phyloP scores from a whole-genome alignment of 768 basidiomycete species.

The Auricularia sp. region DNA sequence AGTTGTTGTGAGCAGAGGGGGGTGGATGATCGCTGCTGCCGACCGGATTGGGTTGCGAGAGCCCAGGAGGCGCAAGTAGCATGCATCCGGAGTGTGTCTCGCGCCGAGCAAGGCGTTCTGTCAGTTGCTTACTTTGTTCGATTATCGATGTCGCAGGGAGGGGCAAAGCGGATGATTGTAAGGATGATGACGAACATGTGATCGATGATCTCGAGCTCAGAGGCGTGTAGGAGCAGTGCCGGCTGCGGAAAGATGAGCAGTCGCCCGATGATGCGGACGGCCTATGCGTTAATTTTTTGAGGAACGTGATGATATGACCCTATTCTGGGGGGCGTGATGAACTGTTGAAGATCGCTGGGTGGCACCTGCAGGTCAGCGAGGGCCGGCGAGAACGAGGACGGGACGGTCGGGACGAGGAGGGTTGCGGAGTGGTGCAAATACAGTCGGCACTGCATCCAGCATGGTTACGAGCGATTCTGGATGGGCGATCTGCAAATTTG shows the following conservation, averaged over 20 bases:
- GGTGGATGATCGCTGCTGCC: not conserved
- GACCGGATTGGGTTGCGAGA: not conserved
- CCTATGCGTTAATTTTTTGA: not conserved
- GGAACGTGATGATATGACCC: not conserved
- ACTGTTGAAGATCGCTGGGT: too few relatives aligned
- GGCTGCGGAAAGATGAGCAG: not conserved
- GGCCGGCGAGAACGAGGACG: not conserved
- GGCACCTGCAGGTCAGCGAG: not conserved
- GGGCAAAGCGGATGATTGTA: not conserved
- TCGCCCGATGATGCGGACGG: not conserved
- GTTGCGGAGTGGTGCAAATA: not conserved
- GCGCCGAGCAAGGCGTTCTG: not conserved
- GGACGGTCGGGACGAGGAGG: not conserved
- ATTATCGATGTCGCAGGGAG: not conserved
- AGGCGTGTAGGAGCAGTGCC: not conserved
- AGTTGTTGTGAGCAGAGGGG: conserved; percentile 10
- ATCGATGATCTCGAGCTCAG: not conserved
- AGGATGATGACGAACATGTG: not conserved
- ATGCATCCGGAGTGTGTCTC: not conserved
- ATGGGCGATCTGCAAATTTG: not conserved
- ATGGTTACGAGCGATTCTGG: not conserved
- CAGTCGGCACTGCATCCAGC: not conserved
- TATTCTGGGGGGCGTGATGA: too few relatives aligned
- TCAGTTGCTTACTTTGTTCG: not conserved
- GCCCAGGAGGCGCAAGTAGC: not conserved